phyloP scores from a whole-genome alignment of 163 green algal genomes.

The Chlamydomonas reinhardtii region DNA sequence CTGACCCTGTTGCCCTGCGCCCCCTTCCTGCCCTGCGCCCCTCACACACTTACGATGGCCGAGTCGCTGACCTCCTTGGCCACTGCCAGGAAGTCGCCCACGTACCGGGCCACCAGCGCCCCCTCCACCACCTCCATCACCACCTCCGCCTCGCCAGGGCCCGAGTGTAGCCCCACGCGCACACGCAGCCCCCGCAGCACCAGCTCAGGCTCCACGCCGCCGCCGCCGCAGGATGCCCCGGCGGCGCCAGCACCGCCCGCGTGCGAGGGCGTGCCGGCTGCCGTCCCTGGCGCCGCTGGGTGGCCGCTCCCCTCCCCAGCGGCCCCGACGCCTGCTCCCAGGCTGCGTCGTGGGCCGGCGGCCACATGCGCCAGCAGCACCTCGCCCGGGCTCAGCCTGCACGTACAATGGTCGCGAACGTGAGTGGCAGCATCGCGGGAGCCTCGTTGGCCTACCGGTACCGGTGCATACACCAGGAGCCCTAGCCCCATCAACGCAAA shows the following conservation, averaged over 20 bases:
- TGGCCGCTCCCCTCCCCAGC: too few species aligned
- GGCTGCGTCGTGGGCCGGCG: too few species aligned
- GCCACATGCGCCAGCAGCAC: not conserved
- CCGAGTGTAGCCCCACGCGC: slow-evolving; percentile 18
- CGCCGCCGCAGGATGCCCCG: too few species aligned
- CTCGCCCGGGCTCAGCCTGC: not conserved
- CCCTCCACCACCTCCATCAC: not conserved
- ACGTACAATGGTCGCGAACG: too few species aligned
- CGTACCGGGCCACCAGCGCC: slow-evolving; percentile 18
- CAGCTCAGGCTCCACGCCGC: not conserved
- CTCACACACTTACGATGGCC: slow-evolving; percentile 9
- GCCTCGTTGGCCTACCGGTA: too few species aligned
- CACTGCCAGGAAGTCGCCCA: slow-evolving; percentile 11
- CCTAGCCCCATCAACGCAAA: too few species aligned
- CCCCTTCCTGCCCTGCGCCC: not conserved
- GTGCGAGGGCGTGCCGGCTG: too few species aligned
- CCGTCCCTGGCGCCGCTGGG: too few species aligned
- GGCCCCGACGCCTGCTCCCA: too few species aligned
- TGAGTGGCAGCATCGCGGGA: too few species aligned
- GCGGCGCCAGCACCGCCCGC: too few species aligned
- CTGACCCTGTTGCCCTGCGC: not conserved
- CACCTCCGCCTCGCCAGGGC: slow-evolving; percentile 10
- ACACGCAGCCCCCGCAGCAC: slow-evolving; percentile 34
- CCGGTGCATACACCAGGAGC: too few species aligned
- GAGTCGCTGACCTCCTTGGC: slow-evolving; percentile 32